These are phyloP conservation scores for Chlamydomonas incerta DNA, from an alignment of 139 green algal genomes.

Conservation along the genomic window DNA sequence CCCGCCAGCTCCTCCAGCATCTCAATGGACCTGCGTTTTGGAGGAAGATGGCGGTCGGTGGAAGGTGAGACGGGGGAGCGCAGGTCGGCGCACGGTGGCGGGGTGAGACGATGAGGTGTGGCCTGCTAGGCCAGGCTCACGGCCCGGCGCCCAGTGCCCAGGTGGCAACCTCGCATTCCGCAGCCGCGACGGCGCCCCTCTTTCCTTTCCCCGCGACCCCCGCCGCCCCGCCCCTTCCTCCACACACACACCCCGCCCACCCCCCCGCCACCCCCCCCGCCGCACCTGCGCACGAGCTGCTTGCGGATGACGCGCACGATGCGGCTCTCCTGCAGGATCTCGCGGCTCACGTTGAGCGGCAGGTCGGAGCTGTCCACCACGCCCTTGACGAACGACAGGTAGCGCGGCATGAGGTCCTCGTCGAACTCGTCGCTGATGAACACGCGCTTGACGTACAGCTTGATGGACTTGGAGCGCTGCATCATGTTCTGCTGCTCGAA, in stretches of 20 bases:
- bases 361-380: constrained; percentile 97
- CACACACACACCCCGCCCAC: not conserved
- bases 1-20: constrained; percentile 91
- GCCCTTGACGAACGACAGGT: constrained; percentile 86
- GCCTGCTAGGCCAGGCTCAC: too few relatives aligned
- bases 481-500: constrained; percentile 87
- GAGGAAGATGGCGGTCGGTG: too few relatives aligned
- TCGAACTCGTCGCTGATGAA: constrained; percentile 99
- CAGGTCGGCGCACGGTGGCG: too few relatives aligned
- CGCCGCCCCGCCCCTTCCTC: not conserved
- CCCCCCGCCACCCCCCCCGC: not conserved
- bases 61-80: too few relatives aligned
- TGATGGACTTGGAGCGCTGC: constrained; percentile 78
- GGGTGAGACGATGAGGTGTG: too few relatives aligned
- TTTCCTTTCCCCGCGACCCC: too few relatives aligned
- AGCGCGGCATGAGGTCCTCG: constrained; percentile 95
- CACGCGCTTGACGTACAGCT: constrained; percentile 97
- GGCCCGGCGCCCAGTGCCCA: too few relatives aligned
- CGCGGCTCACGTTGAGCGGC: constrained; percentile 97
- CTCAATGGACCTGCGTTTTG: constrained; percentile 83
- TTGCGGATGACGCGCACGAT: constrained; percentile 94
- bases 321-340: constrained; percentile 96
- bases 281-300: constrained; percentile 88
- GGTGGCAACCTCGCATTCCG: too few relatives aligned
- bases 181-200: too few relatives aligned